Percentiles rank a stretch among this genome's conserved stretches.
These are phyloP conservation scores for Arxiozyma heterogenica DNA, from an alignment of 1,139 yeast species.

Conservation along the genomic window DNA sequence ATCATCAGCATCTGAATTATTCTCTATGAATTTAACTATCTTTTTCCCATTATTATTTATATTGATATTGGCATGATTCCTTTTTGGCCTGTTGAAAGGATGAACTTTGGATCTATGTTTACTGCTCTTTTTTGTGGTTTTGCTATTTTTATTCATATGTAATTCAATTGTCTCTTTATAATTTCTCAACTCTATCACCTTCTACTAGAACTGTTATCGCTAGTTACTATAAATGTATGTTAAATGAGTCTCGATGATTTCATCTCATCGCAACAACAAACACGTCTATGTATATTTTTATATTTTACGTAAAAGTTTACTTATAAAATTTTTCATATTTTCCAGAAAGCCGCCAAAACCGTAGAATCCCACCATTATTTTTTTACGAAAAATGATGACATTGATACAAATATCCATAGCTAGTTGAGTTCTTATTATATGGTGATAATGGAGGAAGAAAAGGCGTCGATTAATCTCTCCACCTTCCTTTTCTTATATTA, in stretches of 20 bases:
- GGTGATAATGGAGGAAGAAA: background rate
- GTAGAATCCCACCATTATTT: background rate
- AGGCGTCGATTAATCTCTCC: background rate
- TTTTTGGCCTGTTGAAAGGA: conserved; percentile 1
- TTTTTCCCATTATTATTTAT: conserved; percentile 1
- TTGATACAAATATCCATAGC: too few species aligned
- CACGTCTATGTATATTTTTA: background rate
- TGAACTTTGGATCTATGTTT: background rate
- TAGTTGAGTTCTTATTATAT: background rate
- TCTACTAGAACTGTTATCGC: too few species aligned
- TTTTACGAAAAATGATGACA: background rate
- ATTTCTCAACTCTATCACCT: background rate
- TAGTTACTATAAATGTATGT: too few species aligned
- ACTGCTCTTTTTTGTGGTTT: background rate
- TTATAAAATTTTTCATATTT: background rate
- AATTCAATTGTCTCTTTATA: background rate
- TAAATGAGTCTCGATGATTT: background rate
- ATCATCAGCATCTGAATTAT: conserved; percentile 9
- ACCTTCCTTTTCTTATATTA: too few species aligned
- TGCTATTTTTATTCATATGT: background rate
- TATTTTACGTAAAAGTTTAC: background rate
- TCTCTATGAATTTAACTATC: conserved; percentile 1
- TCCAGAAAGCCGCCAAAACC: background rate
- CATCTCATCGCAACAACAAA: background rate
- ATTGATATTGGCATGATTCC: background rate